These are phyloP conservation scores for Staphylotrichum longicolle DNA, from an alignment of 495 filamentous ascomycete genomes.

Conservation along the genomic window DNA sequence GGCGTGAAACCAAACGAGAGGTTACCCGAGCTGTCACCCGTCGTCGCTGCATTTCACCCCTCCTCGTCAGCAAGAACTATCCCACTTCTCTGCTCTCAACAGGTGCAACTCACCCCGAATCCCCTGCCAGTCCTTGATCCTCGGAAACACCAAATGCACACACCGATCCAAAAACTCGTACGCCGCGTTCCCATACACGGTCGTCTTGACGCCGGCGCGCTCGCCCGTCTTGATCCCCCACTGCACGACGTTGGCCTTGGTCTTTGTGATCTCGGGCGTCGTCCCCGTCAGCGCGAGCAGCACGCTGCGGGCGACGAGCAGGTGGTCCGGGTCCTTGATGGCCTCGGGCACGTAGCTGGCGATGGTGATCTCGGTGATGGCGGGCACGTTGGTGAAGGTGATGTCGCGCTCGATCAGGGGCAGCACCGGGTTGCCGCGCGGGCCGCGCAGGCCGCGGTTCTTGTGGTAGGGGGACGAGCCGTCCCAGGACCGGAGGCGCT, in stretches of 20 bases:
- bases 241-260: conserved; percentile 61
- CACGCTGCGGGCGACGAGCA: conserved; percentile 79
- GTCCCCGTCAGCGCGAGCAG: conserved; percentile 83
- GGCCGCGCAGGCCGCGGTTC: conserved; percentile 78
- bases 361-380: conserved; percentile 75
- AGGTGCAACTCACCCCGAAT: conserved; percentile 55
- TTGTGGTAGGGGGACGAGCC: conserved; percentile 89
- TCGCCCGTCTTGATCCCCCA: conserved; percentile 59
- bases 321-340: conserved; percentile 58
- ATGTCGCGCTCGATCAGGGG: conserved; percentile 72
- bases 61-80: background rate
- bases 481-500: conserved; percentile 83
- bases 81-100: background rate
- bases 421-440: conserved; percentile 63
- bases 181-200: conserved; percentile 73
- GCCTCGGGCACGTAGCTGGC: conserved; percentile 67
- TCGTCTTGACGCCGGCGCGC: conserved; percentile 63
- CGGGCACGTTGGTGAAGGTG: conserved; percentile 81
- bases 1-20: conserved; percentile 73
- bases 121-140: conserved; percentile 92
- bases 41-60: conserved; percentile 36
- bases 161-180: conserved; percentile 84
- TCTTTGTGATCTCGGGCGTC: conserved; percentile 65
- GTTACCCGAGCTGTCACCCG: conserved; percentile 85
- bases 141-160: conserved; percentile 84